phyloP scores from a whole-genome alignment of 2,329 filamentous ascomycete species.

The Pseudohalonectria lignicola region DNA sequence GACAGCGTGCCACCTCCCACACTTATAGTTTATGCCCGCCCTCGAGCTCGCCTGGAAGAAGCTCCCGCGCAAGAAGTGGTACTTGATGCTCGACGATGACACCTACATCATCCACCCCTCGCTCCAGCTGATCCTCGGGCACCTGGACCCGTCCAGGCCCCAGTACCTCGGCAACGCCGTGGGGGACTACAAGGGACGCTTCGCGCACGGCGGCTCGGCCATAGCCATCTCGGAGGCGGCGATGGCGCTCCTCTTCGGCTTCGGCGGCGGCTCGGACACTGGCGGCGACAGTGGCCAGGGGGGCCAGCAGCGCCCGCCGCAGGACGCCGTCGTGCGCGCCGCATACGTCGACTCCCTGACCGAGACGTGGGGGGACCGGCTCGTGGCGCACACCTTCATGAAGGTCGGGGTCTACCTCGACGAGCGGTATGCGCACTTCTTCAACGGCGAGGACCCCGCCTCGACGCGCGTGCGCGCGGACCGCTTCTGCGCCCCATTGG shows the following conservation, averaged over 20 bases:
- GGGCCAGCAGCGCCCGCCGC: too few relatives aligned
- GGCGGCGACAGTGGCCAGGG: too few relatives aligned
- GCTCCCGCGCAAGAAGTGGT: conserved; percentile 47
- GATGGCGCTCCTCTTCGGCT: conserved; percentile 31
- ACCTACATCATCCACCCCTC: conserved; percentile 41
- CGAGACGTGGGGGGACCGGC: conserved; percentile 41
- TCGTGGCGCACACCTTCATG: conserved; percentile 41
- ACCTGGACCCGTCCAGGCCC: conserved; percentile 32
- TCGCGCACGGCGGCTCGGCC: conserved; percentile 45
- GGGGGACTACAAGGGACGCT: conserved; percentile 42
- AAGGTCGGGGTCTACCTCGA: conserved; percentile 43
- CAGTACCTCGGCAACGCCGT: conserved; percentile 46
- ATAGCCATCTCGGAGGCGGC: conserved; percentile 40
- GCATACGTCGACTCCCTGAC: conserved; percentile 36
- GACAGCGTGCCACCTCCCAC: background rate
- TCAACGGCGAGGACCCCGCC: conserved; percentile 42
- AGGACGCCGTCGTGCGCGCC: conserved; percentile 27
- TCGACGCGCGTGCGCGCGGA: conserved; percentile 37
- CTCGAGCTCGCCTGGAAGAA: conserved; percentile 38
- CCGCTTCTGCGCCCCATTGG: conserved; percentile 40
- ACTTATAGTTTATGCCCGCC: conserved; percentile 37
- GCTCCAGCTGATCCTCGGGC: conserved; percentile 33
- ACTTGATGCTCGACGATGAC: conserved; percentile 46
- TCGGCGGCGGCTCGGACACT: too few relatives aligned
- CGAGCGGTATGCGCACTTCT: conserved; percentile 40